These are phyloP conservation scores for Raphanus sativus DNA, from an alignment of 345 rosid species.

Conservation along the genomic window DNA sequence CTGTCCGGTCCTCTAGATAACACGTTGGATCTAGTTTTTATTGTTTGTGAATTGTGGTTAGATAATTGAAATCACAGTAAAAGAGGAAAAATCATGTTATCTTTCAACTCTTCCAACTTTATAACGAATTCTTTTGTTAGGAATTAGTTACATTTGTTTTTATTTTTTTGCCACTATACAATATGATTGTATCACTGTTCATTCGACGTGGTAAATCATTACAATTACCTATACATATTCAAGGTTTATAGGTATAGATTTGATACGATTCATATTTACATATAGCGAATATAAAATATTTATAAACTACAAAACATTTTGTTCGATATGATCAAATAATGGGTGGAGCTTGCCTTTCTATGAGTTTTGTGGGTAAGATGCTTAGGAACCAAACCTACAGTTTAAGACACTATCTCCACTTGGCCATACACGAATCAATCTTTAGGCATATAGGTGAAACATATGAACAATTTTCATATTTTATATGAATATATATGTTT, in stretches of 20 bases:
- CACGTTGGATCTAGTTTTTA: not conserved
- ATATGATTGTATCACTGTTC: not conserved
- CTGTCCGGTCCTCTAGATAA: not conserved
- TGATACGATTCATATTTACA: not conserved
- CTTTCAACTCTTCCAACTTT: not conserved
- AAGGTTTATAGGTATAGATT: not conserved
- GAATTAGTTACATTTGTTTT: not conserved
- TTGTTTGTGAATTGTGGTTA: not conserved
- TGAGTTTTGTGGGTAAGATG: slow-evolving; percentile 22
- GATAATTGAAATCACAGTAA: not conserved
- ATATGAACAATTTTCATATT: not conserved
- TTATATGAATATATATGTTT: not conserved
- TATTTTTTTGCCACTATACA: not conserved
- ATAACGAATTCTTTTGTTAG: not conserved
- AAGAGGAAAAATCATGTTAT: not conserved
- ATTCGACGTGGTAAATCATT: not conserved
- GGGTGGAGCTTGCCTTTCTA: slow-evolving; percentile 15
- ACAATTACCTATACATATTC: not conserved
- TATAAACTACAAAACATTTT: not conserved
- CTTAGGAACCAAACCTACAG: slow-evolving; percentile 19
- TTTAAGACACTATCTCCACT: slow-evolving; percentile 28
- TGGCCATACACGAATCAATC: slow-evolving; percentile 13
- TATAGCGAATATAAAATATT: not conserved
- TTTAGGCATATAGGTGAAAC: not conserved
- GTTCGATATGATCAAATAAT: not conserved